A percentile compares a stretch with the other conserved stretches of the same genome.
Evolutionary conservation across 371 early-diverging fungal genomes (phyloP).

Genomic region (Actinomucor elegans): DNA sequence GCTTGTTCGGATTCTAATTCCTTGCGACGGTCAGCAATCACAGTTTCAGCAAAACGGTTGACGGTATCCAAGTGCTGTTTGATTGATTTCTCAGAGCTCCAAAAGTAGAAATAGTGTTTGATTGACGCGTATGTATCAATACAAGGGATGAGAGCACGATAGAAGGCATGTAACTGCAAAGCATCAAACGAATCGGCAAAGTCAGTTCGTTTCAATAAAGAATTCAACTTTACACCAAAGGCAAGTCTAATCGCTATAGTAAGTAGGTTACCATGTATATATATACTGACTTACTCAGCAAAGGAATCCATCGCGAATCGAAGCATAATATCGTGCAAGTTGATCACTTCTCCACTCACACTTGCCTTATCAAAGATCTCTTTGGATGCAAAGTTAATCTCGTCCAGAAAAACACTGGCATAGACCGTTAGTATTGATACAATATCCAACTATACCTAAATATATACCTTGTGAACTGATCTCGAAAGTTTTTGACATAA

Average conservation of each 20-base stretch:
- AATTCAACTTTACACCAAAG: conserved; percentile 37
- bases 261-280: too few species aligned
- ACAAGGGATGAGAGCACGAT: conserved; percentile 11
- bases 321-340: conserved; percentile 51
- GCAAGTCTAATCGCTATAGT: too few species aligned
- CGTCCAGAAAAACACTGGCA: conserved; percentile 56
- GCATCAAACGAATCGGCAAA: conserved; percentile 57
- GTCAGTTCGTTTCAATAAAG: conserved; percentile 13
- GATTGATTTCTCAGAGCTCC: conserved; percentile 20
- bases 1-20: conserved; percentile 11
- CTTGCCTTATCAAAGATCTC: conserved; percentile 38
- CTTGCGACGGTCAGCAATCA: conserved; percentile 41
- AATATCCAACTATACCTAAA: too few species aligned
- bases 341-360: conserved; percentile 26
- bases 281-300: conserved; percentile 52
- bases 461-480: conserved; percentile 41
- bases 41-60: conserved; percentile 44
- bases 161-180: conserved; percentile 27
- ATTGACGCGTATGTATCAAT: conserved; percentile 11
- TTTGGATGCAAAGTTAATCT: conserved; percentile 31
- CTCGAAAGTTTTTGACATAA: conserved; percentile 49
- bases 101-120: neutral
- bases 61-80: conserved; percentile 37
- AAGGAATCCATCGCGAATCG: conserved; percentile 59
- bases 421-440: too few species aligned